Evolutionary conservation across 2,329 filamentous ascomycete species (phyloP).

Genomic region (Aureobasidium musti): DNA sequence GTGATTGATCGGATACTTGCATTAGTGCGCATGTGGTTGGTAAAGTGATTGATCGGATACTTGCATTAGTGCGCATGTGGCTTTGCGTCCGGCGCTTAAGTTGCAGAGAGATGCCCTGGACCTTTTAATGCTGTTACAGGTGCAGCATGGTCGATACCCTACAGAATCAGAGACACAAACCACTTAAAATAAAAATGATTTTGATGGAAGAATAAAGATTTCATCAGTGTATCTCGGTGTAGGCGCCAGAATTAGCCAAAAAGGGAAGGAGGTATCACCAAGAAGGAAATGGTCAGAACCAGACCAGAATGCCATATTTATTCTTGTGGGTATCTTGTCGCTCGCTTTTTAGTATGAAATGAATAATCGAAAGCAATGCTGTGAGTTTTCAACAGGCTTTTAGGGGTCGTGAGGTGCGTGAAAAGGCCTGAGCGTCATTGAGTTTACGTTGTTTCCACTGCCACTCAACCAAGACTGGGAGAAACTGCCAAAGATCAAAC

Average conservation of each 20-base stretch:
- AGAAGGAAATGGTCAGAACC: conserved; percentile 16
- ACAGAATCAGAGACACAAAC: not conserved
- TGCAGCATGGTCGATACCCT: not conserved
- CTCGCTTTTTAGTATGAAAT: conserved; percentile 17
- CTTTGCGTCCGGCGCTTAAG: conserved; percentile 19
- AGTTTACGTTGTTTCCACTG: conserved; percentile 60
- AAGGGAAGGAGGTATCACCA: not conserved
- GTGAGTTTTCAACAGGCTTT: conserved; percentile 17
- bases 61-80: conserved; percentile 25
- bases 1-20: conserved; percentile 17
- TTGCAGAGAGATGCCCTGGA: too few species aligned
- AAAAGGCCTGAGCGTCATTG: conserved; percentile 37
- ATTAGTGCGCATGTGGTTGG: conserved; percentile 17
- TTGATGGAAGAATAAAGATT: not conserved
- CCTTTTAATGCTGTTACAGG: not conserved
- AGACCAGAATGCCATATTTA: conserved; percentile 21
- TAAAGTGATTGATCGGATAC: conserved; percentile 4
- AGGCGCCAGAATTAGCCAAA: conserved; percentile 11
- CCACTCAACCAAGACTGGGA: conserved; percentile 93
- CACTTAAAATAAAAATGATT: not conserved
- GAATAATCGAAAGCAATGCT: not conserved
- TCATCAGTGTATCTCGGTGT: not conserved
- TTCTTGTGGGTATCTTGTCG: conserved; percentile 26
- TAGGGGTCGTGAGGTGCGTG: conserved; percentile 11
- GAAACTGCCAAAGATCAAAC: conserved; percentile 89